Evolutionary conservation across 805 yeast species (phyloP).

Genomic region (Candida chauliodis): DNA sequence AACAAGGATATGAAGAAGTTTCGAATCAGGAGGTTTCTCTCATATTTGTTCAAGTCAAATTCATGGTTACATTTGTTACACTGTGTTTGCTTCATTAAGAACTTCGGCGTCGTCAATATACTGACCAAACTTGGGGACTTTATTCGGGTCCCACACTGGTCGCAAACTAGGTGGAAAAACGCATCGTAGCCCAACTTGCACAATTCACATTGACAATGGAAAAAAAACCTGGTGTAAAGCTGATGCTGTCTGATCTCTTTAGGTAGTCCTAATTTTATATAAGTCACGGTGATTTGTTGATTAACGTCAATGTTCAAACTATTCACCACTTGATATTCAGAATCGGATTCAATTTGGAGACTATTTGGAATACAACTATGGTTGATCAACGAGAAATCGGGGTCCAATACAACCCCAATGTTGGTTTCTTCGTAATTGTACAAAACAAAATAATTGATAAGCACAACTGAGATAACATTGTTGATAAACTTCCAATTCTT

Average conservation of each 20-base stretch:
- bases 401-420: conserved; percentile 35
- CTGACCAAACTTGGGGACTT: conserved; percentile 3
- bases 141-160: not conserved
- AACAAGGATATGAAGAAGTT: conserved; percentile 5
- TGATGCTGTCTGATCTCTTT: conserved; percentile 20
- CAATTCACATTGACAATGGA: conserved; percentile 28
- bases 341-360: conserved; percentile 13
- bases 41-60: conserved; percentile 2
- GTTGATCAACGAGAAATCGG: conserved; percentile 33
- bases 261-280: conserved; percentile 25
- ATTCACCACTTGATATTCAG: conserved; percentile 14
- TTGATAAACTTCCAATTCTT: conserved; percentile 9
- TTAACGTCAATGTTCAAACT: conserved; percentile 15
- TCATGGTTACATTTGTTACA: conserved; percentile 1
- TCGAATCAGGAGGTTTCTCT: conserved; percentile 1
- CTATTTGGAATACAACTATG: conserved; percentile 41
- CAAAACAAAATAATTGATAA: conserved; percentile 22
- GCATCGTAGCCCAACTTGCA: conserved; percentile 23
- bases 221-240: conserved; percentile 24
- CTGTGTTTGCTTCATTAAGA: conserved; percentile 1
- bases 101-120: conserved; percentile 1
- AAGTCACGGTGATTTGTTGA: conserved; percentile 28
- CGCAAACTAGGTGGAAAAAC: conserved; percentile 17
- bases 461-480: conserved; percentile 3
- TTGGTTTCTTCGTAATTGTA: conserved; percentile 22